Evolutionary conservation across 2,329 filamentous ascomycete species (phyloP).

Genomic region (Penicillium capsulatum): DNA sequence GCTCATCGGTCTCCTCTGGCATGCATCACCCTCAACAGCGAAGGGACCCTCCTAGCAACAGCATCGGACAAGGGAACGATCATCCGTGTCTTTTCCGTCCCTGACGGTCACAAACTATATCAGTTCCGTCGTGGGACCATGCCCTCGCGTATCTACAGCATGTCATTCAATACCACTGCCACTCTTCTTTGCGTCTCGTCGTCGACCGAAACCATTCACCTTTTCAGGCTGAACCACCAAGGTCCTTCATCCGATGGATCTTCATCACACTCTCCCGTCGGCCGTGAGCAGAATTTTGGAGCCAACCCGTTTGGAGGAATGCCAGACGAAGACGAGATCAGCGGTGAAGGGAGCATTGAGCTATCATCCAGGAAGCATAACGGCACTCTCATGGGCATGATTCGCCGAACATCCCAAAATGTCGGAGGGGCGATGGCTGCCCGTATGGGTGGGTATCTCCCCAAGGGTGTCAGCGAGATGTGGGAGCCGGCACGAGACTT

Average conservation of each 20-base stretch:
- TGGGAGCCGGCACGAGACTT: conserved; percentile 96
- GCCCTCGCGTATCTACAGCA: conserved; percentile 93
- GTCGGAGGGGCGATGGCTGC: conserved; percentile 85
- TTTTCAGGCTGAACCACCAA: conserved; percentile 70
- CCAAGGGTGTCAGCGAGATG: conserved; percentile 91
- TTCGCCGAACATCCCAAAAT: conserved; percentile 90
- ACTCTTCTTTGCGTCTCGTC: conserved; percentile 93
- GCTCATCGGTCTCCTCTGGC: conserved; percentile 89
- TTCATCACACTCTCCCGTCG: conserved; percentile 23
- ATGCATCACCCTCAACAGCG: conserved; percentile 84
- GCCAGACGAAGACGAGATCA: conserved; percentile 30
- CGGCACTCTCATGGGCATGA: conserved; percentile 81
- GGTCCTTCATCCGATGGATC: conserved; percentile 27
- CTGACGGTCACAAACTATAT: conserved; percentile 85
- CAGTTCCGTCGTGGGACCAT: conserved; percentile 95
- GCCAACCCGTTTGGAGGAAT: conserved; percentile 27
- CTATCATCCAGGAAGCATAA: conserved; percentile 49
- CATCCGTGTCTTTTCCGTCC: conserved; percentile 90
- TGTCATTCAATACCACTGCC: conserved; percentile 95
- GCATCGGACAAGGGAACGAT: conserved; percentile 97
- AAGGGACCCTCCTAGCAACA: conserved; percentile 86
- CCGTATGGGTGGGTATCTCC: conserved; percentile 85
- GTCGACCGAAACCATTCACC: conserved; percentile 91
- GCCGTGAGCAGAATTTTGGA: conserved; percentile 25
- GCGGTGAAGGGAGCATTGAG: conserved; percentile 31